Percentiles rank a stretch among this genome's conserved stretches.
Evolutionary conservation across 345 rosid species (phyloP).

Genomic region (Salix brachista): DNA sequence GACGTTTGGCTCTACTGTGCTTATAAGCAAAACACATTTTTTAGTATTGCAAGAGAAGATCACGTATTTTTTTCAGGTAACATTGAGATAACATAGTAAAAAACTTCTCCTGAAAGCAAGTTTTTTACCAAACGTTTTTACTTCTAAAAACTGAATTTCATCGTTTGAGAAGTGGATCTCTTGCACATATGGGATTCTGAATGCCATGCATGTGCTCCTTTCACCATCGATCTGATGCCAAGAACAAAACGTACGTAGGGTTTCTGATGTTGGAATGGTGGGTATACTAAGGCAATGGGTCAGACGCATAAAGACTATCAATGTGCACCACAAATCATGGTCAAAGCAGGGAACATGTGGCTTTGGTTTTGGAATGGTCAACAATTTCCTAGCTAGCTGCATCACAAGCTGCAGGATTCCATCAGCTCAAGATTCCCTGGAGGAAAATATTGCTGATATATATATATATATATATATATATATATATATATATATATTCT

Average conservation of each 20-base stretch:
- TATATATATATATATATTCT: fast-evolving
- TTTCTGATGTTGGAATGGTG: no score
- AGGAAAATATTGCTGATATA: not conserved
- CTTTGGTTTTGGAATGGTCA: not conserved
- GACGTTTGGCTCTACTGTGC: no score
- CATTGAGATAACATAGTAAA: no score
- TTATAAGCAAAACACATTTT: no score
- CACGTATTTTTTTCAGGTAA: no score
- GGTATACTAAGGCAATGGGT: no score
- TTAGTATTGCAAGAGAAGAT: no score
- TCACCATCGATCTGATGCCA: not conserved
- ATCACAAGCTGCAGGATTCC: not conserved
- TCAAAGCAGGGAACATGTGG: not conserved
- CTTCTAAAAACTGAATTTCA: not conserved
- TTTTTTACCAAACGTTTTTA: no score
- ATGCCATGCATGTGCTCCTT: not conserved
- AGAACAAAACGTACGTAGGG: not conserved
- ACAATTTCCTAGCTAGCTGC: no score
- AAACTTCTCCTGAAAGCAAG: no score
- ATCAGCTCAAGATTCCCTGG: not conserved
- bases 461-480: fast-evolving
- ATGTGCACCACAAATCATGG: no score
- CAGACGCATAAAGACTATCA: no score
- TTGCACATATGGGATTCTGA: not conserved
- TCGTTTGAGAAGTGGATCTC: not conserved